Percentiles rank a stretch among this genome's conserved stretches.
Evolutionary conservation across 2,329 filamentous ascomycete genomes (phyloP).

Genomic region (Periconia macrospinosa): DNA sequence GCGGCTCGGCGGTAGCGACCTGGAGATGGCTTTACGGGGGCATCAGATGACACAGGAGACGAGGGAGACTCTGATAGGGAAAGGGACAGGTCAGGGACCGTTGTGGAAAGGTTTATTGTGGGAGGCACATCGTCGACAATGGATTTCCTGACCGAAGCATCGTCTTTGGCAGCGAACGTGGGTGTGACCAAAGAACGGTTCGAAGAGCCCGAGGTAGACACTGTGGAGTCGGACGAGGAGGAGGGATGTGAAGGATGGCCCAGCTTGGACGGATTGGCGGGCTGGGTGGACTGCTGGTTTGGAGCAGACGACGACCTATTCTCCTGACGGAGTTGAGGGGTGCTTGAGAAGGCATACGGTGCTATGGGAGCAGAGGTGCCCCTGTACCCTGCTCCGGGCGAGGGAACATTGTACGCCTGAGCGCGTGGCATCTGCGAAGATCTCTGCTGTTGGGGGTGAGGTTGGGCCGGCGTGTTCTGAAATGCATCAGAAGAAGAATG

Average conservation of each 20-base stretch:
- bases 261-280: conserved; percentile 29
- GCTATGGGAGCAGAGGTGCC: conserved; percentile 50
- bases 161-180: conserved; percentile 52
- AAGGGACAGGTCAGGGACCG: conserved; percentile 59
- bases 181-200: conserved; percentile 47
- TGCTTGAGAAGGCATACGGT: conserved; percentile 54
- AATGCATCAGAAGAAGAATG: conserved; percentile 53
- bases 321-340: conserved; percentile 60
- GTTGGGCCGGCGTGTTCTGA: conserved; percentile 41
- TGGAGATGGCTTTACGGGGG: conserved; percentile 68
- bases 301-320: conserved; percentile 59
- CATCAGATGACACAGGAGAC: neutral
- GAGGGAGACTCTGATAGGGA: conserved; percentile 39
- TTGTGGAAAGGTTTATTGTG: conserved; percentile 55
- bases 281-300: conserved; percentile 43
- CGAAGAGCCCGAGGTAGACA: conserved; percentile 54
- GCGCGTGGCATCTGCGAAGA: conserved; percentile 46
- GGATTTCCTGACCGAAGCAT: conserved; percentile 46
- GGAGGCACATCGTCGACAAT: conserved; percentile 42
- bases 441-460: conserved; percentile 44
- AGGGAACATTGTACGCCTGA: conserved; percentile 47
- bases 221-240: conserved; percentile 46
- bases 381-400: conserved; percentile 44
- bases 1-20: conserved; percentile 79
- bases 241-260: conserved; percentile 44